Percentiles rank a stretch among this genome's conserved stretches.
These are phyloP conservation scores for Geotrichum restrictum DNA, from an alignment of 1,139 yeast genomes.

Conservation along the genomic window DNA sequence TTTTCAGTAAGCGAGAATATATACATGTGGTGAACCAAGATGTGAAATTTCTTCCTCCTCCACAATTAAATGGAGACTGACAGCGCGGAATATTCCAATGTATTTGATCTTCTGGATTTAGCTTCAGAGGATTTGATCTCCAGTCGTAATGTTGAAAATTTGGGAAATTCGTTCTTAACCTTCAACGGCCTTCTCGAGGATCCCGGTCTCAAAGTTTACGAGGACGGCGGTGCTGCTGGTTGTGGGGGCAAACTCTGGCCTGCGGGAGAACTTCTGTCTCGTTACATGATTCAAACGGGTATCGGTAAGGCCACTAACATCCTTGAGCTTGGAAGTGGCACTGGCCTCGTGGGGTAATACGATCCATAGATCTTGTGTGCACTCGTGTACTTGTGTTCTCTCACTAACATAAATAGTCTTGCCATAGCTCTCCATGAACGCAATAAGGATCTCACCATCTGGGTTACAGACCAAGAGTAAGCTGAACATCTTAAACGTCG, in stretches of 20 bases:
- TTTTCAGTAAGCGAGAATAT: neutral
- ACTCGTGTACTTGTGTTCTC: neutral
- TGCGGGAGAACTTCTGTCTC: constrained; percentile 52
- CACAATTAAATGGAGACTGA: constrained; percentile 2
- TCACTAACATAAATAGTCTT: constrained; percentile 27
- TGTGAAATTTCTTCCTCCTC: neutral
- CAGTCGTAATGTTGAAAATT: constrained; percentile 38
- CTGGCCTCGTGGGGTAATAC: constrained; percentile 49
- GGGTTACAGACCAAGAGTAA: constrained; percentile 44
- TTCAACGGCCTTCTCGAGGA: constrained; percentile 43
- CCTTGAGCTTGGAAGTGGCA: constrained; percentile 54
- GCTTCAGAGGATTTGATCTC: constrained; percentile 34
- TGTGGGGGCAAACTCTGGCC: constrained; percentile 62
- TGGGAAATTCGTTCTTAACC: constrained; percentile 42
- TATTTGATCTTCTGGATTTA: constrained; percentile 6
- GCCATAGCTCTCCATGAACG: constrained; percentile 38
- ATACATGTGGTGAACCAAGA: neutral
- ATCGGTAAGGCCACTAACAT: constrained; percentile 35
- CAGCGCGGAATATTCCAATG: neutral
- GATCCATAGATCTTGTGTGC: no score
- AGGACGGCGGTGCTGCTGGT: constrained; percentile 55
- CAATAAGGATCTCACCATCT: constrained; percentile 38
- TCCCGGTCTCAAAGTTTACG: constrained; percentile 44
- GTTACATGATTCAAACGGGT: constrained; percentile 42
- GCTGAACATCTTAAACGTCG: constrained; percentile 13